phyloP scores from a whole-genome alignment of 331 rosid species.

The Telfairia occidentalis region DNA sequence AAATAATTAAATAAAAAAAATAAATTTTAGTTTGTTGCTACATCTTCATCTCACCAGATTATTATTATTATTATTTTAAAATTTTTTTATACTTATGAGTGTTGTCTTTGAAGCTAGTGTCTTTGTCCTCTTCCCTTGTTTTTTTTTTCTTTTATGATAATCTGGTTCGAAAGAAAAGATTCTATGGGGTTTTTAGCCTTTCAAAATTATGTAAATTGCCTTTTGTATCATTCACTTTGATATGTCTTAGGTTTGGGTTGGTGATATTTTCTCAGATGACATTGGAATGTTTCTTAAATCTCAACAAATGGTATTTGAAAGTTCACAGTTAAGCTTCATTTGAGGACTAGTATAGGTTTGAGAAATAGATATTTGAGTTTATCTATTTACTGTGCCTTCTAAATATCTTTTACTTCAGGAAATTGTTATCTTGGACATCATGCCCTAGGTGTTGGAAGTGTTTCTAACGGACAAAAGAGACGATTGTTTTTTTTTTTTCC shows the following conservation, averaged over 20 bases:
- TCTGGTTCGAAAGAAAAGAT: neutral
- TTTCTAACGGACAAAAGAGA: neutral
- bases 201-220: neutral
- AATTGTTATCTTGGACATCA: neutral
- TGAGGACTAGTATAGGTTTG: neutral
- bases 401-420: neutral
- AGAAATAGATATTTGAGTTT: neutral
- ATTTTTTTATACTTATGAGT: too few relatives aligned
- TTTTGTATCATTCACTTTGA: neutral
- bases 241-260: neutral
- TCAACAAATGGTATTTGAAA: neutral
- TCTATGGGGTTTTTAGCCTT: neutral
- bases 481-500: too few relatives aligned
- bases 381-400: neutral
- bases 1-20: neutral
- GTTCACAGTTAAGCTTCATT: neutral
- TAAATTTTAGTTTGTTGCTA: neutral
- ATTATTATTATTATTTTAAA: too few relatives aligned
- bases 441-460: neutral
- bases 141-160: neutral
- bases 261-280: neutral
- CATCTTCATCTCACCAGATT: neutral
- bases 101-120: neutral
- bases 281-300: neutral
- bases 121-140: neutral